Percentiles rank a stretch among this genome's conserved stretches.
Conservation (phyloP, 768 basidiomycete species). For the Nidularia pulvinata region DNA sequence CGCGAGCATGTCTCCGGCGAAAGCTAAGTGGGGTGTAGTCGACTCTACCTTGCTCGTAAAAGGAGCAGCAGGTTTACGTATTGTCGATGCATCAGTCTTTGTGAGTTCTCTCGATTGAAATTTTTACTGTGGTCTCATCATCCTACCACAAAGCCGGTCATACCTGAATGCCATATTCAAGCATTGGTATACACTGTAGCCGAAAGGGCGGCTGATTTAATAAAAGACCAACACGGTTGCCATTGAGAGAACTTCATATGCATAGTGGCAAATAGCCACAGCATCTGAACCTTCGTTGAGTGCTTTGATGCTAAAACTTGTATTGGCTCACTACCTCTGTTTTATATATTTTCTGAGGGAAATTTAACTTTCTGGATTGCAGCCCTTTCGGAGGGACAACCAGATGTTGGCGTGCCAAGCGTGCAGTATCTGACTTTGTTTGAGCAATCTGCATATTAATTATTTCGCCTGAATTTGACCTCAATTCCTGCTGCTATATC, state of each 20-base stretch:
- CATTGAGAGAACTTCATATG: not conserved
- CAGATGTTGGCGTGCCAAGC: too few relatives aligned
- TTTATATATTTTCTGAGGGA: too few relatives aligned
- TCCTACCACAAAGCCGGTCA: slow-evolving; percentile 13
- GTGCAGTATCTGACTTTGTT: too few relatives aligned
- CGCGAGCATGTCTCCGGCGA: slow-evolving; percentile 22
- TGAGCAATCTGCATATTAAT: too few relatives aligned
- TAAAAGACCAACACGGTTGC: slow-evolving; percentile 8
- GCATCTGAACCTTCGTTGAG: not conserved
- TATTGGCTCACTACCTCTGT: too few relatives aligned
- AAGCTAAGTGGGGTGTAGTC: slow-evolving; percentile 25
- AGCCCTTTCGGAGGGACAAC: too few relatives aligned
- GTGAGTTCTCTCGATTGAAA: slow-evolving; percentile 12
- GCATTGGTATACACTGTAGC: slow-evolving; percentile 22
- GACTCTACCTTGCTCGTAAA: slow-evolving; percentile 31
- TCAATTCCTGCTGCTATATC: too few relatives aligned
- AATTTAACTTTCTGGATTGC: too few relatives aligned
- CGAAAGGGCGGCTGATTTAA: slow-evolving; percentile 24
- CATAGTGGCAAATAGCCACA: too few relatives aligned
- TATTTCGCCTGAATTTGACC: too few relatives aligned
- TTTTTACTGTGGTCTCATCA: not conserved
- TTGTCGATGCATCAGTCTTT: slow-evolving; percentile 36
- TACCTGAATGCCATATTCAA: slow-evolving; percentile 23
- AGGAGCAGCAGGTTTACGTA: slow-evolving; percentile 24
- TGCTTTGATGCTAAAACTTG: not conserved